Evolutionary conservation across 495 filamentous ascomycete genomes (phyloP), one percentile per base, ranked within the genome.

Genomic region (Podospora pseudopauciseta): DNA sequence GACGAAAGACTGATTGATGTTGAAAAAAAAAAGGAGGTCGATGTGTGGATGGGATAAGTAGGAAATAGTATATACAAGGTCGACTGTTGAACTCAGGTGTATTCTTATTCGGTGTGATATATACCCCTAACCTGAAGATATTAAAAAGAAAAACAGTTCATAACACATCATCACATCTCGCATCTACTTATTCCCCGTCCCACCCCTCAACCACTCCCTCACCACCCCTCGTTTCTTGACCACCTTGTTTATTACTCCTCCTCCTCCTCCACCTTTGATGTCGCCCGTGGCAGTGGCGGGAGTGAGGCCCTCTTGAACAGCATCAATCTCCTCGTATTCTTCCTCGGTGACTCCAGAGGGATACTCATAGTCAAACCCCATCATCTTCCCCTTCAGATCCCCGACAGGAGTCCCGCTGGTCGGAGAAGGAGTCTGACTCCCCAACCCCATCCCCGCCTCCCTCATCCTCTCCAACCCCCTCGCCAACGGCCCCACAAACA

Each of bases 321-420:
- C 75, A 53, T 77, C 73, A 44, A 78, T 77, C 63, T 77, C 71
- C 20, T 76, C 75, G 34, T 70, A 78, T 28, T 76, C 75, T 4
- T 75, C 70, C 4, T 71, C 65, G 4, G 19, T n/a, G n/a, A 9
- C n/a, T 11, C 9, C 39, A 49, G 23, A 7, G 13, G 23, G 1
- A 23, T 58, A 19, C 55, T 23, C 55, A 23, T 58, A 58, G 3
- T 58, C n/a, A 58, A 13, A 49, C 27, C 16, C 16, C 49, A 66
- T 58, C 58, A 62, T 44, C 59, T 56, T 60, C 27, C 59, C 59
- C 59, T 61, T 61, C 13, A 28, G 11, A 18, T 18, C n/a, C 30
- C 59, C 59, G 16, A 27, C 16, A 5, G 30, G 59, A 28, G 27
- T 18, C 30, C 20, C 23, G 32, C 20, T 26, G 6, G 23, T 28